phyloP scores from a whole-genome alignment of 345 rosid genomes.

The Fremontodendron californicum region DNA sequence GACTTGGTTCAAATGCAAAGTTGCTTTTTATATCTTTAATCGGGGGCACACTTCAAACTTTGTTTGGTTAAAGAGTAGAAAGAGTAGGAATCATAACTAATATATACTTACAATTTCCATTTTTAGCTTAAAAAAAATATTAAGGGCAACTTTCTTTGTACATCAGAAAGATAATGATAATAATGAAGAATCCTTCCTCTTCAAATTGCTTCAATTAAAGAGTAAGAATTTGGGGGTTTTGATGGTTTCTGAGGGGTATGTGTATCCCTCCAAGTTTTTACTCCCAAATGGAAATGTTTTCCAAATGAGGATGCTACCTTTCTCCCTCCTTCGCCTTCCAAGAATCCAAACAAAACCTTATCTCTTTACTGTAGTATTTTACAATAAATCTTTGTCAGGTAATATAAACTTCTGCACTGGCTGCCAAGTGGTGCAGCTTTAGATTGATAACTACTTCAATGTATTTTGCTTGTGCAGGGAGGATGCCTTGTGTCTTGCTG shows the following conservation, averaged over 20 bases:
- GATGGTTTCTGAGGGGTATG: not conserved
- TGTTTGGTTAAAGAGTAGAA: not conserved
- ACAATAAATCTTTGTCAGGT: not conserved
- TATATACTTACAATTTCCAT: not conserved
- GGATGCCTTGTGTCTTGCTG: slow-evolving; percentile 60
- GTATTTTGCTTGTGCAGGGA: slow-evolving; percentile 45
- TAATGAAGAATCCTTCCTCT: not conserved
- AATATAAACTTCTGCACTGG: not conserved
- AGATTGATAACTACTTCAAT: not conserved
- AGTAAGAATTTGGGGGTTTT: not conserved
- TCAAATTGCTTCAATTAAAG: not conserved
- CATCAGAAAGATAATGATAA: not conserved
- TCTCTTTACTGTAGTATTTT: not conserved
- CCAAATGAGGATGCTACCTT: not conserved
- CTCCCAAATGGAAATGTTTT: not conserved
- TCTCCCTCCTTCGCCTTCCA: not conserved
- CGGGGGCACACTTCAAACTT: not conserved
- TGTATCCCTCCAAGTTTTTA: not conserved
- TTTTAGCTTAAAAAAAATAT: not conserved
- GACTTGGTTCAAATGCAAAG: not conserved
- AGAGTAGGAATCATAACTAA: not conserved
- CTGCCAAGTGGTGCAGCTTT: not conserved
- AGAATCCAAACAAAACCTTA: not conserved
- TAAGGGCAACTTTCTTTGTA: not conserved
- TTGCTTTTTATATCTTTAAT: not conserved